phyloP scores from a whole-genome alignment of 345 rosid species.

The Lagerstroemia speciosa region DNA sequence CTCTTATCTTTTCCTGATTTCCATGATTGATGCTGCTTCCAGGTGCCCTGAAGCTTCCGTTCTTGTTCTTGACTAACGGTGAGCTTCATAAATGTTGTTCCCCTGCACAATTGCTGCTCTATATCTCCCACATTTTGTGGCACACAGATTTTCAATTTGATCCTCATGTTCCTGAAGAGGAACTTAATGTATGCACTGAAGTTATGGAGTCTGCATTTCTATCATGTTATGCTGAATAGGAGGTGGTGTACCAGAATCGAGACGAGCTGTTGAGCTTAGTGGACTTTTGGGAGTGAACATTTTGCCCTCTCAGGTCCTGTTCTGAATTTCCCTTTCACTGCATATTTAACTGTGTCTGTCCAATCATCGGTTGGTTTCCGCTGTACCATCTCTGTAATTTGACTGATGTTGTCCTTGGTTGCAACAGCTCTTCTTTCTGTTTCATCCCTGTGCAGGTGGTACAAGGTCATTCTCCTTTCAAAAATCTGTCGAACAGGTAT shows the following conservation, averaged over 20 bases:
- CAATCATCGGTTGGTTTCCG: neutral
- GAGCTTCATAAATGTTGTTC: slow-evolving; percentile 12
- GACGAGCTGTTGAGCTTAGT: slow-evolving; percentile 58
- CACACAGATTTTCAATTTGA: slow-evolving; percentile 71
- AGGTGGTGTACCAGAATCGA: slow-evolving; percentile 67
- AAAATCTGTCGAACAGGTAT: slow-evolving; percentile 49
- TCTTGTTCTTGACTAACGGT: slow-evolving; percentile 75
- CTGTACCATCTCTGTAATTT: neutral
- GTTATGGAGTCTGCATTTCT: neutral
- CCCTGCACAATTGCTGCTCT: neutral
- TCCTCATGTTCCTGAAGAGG: slow-evolving; percentile 15
- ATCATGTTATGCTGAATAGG: slow-evolving; percentile 26
- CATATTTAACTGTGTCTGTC: neutral
- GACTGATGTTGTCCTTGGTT: slow-evolving; percentile 9
- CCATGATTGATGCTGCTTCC: slow-evolving; percentile 5
- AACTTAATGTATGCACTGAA: neutral
- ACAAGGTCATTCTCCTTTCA: slow-evolving; percentile 75
- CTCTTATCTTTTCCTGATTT: neutral
- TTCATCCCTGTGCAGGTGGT: slow-evolving; percentile 41
- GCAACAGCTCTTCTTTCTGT: slow-evolving; percentile 4
- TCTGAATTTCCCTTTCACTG: neutral
- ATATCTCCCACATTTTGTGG: neutral
- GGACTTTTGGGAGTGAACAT: slow-evolving; percentile 44
- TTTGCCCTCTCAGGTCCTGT: slow-evolving; percentile 53
- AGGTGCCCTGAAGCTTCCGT: slow-evolving; percentile 70